Conservation (phyloP, 768 basidiomycete genomes). For the Auriculariales sp. region DNA sequence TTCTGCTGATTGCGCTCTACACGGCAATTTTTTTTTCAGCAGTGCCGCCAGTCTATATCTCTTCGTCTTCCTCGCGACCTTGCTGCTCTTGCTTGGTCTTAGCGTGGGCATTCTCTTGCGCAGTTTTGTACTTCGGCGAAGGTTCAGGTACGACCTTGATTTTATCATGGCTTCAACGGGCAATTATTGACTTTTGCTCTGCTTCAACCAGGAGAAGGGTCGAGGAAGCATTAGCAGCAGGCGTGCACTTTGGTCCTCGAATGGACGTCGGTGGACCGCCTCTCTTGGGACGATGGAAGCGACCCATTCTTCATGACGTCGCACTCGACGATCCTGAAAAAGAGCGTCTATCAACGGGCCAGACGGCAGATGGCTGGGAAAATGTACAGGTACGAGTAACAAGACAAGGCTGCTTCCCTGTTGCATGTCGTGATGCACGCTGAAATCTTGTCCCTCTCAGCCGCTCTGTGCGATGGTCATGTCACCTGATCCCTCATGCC, state of each 20-base stretch:
- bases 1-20: no score
- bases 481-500: no score
- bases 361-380: no score
- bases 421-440: no score
- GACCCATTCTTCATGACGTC: not conserved
- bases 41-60: slow-evolving; percentile 8
- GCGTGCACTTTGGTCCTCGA: not conserved
- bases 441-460: no score
- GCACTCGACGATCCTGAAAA: not conserved
- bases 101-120: slow-evolving; percentile 11
- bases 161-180: no score
- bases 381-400: not conserved
- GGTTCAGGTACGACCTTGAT: no score
- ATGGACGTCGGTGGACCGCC: not conserved
- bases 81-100: slow-evolving; percentile 9
- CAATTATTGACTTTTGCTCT: no score
- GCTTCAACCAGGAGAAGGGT: no score
- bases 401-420: no score
- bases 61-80: slow-evolving; percentile 11
- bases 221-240: slow-evolving; percentile 3
- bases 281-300: not conserved
- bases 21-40: no score
- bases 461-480: no score
- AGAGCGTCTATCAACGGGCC: not conserved
- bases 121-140: slow-evolving; percentile 10